Evolutionary conservation across 352 stramenopile genomes (phyloP).

Genomic region (Pythium aquatile): DNA sequence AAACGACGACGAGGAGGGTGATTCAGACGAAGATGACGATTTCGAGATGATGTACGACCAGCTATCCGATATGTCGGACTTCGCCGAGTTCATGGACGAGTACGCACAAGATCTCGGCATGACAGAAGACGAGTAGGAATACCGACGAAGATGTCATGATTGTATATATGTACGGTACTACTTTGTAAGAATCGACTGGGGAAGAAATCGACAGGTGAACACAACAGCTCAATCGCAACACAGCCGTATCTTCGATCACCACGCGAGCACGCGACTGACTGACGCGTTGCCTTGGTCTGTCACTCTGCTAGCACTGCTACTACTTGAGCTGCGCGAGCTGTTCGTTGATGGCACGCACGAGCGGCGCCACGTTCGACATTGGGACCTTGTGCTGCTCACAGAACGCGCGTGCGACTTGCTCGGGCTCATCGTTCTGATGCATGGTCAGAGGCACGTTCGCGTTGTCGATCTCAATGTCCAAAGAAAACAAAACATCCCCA

Average conservation of each 20-base stretch:
- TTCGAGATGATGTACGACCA: conserved; percentile 19
- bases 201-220: neutral
- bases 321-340: conserved; percentile 29
- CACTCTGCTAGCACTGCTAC: neutral
- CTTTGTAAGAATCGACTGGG: conserved; percentile 2
- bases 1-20: conserved; percentile 22
- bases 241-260: neutral
- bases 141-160: neutral
- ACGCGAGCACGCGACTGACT: neutral
- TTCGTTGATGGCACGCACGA: conserved; percentile 57
- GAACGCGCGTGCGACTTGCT: conserved; percentile 45
- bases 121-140: neutral
- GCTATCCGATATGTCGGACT: conserved; percentile 19
- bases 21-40: conserved; percentile 31
- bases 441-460: conserved; percentile 43
- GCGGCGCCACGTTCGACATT: conserved; percentile 48
- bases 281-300: neutral
- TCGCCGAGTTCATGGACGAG: conserved; percentile 8
- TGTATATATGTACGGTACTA: conserved; percentile 9
- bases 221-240: neutral
- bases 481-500: conserved; percentile 51
- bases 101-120: conserved; percentile 1
- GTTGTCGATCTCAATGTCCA: conserved; percentile 69
- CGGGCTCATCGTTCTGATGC: conserved; percentile 53
- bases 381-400: conserved; percentile 57